Evolutionary conservation across 192 early-diverging fungal genomes (phyloP), one percentile per base, ranked within the genome.

Genomic region (Borealophlyctis nickersoniae): DNA sequence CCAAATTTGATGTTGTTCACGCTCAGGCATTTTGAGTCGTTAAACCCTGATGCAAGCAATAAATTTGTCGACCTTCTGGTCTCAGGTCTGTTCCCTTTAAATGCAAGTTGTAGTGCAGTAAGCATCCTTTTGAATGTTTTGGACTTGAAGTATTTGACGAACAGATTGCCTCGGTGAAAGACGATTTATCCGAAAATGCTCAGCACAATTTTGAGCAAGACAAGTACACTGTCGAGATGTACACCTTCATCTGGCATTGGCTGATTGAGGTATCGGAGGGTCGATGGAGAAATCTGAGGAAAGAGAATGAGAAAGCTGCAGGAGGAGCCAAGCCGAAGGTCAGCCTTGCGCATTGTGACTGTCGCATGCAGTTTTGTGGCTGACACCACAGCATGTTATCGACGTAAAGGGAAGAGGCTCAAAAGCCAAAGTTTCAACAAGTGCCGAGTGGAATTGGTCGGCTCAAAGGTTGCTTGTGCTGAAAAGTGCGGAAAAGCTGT

Each of bases 181-280:
- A 62, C 7, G 88, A 90, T 45, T 54, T 94, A 48, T 77, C 81
- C 1, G 73, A 74, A 16, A 77, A 87, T 36, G 82, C 86, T n/a
- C 86, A 89, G 35, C 88, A 89, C 39, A 82, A 85, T 39, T 90
- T 88, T 65, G 79, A 86, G 11, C 64, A 77, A 16, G 87, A 92
- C 69, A 76, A 81, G 11, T 62, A 73, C 13, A 71, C 82, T 4
- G 74, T 96, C 4, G 91, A 95, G 71, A 79, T 91, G 62, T 96
- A 93, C 60, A 86, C 86, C 2, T 96, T 91, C 62, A 54, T 93
- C 51, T 72, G 92, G 52, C 85, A 89, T 60, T 96, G 94, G 92
- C 73, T 89, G 14, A 73, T 95, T 35, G 79, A 81, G 50, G 65
- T 78, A 4, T 87, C 81, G 69, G 60, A 88, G 74, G 54, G 62